Evolutionary conservation across 2,329 filamentous ascomycete species (phyloP), one percentile per base, ranked within the genome.

Genomic region (Colletotrichum tropicale): DNA sequence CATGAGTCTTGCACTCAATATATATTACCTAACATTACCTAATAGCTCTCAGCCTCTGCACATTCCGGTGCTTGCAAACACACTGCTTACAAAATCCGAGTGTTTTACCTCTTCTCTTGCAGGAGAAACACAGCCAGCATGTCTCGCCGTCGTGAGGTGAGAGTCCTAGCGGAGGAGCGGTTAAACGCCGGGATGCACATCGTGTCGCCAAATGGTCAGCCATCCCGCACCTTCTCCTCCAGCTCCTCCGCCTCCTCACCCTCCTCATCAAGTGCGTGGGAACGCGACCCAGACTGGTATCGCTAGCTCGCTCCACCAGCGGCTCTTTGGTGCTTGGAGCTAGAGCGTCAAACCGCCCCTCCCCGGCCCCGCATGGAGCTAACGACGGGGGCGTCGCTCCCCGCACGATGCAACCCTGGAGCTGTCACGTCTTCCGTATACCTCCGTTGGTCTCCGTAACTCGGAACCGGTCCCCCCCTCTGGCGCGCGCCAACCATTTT

Each of bases 321-420:
- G 74, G 74, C 74, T 76, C 74, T 69, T 58, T 67, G 28, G 28
- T 43, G 71, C 55, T 73, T 65, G 58, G 58, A 69, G 34, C 34
- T 60, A 18, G 67, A 65, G 60, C 68, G 36, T 36, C 58, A 56
- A 62, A 67, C 52, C 56, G 48, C 21, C 69, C 34, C 69, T 55
- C 21, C 60, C 21, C 32, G 65, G 70, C 74, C 74, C 74, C 74
- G 70, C 70, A 76, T 76, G 65, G 28, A 74, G 74, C 74, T 74
- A 76, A 52, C 18, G 64, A 73, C 34, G 56, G 65, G 62, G 73
- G 58, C 64, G 36, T 75, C 32, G 36, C 64, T 65, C 74, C 74
- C 73, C 74, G 70, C 74, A 74, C 74, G 34, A 76, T 69, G 74
- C 74, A 76, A 69, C 70, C 48, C 48, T 69, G 28, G 58, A 65